phyloP scores from a whole-genome alignment of 2,329 filamentous ascomycete genomes.

The Ambrosiella beaveri region DNA sequence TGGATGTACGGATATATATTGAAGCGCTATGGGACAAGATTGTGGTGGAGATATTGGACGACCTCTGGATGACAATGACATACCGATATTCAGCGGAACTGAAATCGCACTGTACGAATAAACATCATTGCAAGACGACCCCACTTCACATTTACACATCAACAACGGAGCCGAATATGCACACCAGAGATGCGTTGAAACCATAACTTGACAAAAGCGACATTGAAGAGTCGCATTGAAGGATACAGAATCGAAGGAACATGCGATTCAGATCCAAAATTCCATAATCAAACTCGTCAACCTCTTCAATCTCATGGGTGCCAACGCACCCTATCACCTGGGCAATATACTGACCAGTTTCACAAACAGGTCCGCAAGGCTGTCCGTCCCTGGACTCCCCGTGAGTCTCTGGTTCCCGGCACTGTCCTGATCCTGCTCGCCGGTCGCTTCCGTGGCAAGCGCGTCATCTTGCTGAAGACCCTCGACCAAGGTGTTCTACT shows the following conservation, averaged over 20 bases:
- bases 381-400: conserved; percentile 70
- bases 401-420: conserved; percentile 80
- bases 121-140: too few relatives aligned
- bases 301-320: neutral
- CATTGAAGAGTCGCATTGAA: too few relatives aligned
- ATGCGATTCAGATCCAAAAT: neutral
- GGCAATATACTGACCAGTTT: conserved; percentile 10
- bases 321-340: neutral
- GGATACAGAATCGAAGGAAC: too few relatives aligned
- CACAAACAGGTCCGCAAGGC: conserved; percentile 73
- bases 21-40: neutral
- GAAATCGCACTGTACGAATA: too few relatives aligned
- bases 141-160: too few relatives aligned
- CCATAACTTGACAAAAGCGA: too few relatives aligned
- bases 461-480: conserved; percentile 95
- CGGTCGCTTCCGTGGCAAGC: conserved; percentile 99
- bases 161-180: too few relatives aligned
- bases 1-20: neutral
- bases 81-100: too few relatives aligned
- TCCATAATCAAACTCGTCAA: neutral
- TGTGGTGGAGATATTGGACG: neutral
- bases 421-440: conserved; percentile 97
- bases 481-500: conserved; percentile 96
- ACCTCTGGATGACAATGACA: neutral
- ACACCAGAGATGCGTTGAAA: too few relatives aligned